Evolutionary conservation across 495 filamentous ascomycete species (phyloP).

Genomic region (Xylaria scruposa): DNA sequence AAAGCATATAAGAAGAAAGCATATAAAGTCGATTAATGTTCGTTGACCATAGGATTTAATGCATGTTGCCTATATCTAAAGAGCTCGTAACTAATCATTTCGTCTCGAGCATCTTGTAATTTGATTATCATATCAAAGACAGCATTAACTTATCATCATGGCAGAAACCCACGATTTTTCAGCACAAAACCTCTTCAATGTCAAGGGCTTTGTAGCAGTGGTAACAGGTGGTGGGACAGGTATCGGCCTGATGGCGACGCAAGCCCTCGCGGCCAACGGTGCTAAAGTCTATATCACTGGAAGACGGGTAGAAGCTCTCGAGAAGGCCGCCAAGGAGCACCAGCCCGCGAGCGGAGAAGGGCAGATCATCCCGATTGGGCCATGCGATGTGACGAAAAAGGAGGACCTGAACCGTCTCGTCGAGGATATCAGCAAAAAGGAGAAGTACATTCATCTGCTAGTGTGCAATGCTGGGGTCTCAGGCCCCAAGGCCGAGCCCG

Average conservation of each 20-base stretch:
- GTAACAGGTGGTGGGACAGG: conserved; percentile 65
- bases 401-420: conserved; percentile 62
- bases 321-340: conserved; percentile 52
- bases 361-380: conserved; percentile 45
- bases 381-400: conserved; percentile 70
- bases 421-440: conserved; percentile 51
- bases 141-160: conserved; percentile 23
- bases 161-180: conserved; percentile 44
- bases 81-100: background rate
- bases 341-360: conserved; percentile 38
- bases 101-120: too few species aligned
- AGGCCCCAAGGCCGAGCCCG: conserved; percentile 51
- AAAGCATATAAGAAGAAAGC: background rate
- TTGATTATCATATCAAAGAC: background rate
- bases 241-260: conserved; percentile 68
- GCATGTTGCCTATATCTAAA: background rate
- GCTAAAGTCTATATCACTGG: conserved; percentile 72
- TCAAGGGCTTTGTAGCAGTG: conserved; percentile 62
- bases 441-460: conserved; percentile 65
- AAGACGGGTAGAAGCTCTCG: conserved; percentile 60
- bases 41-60: background rate
- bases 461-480: conserved; percentile 68
- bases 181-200: conserved; percentile 55
- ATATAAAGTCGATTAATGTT: background rate
- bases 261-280: conserved; percentile 67